Evolutionary conservation across 2,329 filamentous ascomycete genomes (phyloP), one percentile per base, ranked within the genome.

Genomic region (Trichoderma simmonsii): DNA sequence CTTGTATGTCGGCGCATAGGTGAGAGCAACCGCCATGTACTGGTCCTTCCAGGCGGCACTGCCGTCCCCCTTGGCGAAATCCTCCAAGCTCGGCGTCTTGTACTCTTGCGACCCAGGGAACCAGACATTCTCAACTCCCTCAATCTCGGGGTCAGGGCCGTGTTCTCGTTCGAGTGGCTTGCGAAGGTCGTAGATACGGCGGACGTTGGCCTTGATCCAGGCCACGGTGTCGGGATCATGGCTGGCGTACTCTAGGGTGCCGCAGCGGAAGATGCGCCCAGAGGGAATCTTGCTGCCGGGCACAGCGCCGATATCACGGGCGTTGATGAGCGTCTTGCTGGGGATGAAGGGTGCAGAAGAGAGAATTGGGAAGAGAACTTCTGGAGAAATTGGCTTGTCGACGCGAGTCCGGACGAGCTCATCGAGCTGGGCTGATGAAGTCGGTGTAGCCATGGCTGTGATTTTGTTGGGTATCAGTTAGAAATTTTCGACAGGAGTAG

Each of bases 111-210:
- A 72, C 74, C 78, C 80, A 15, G 78, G 75, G 36, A 82, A 76
- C 84, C 85, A 89, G 1, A 85, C 80, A 68, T 81, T 84, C 72
- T 85, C 81, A n/a, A 86, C 79, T 3, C 84, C 84, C 0, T 78
- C 74, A n/a, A 86, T 74, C 1, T 73, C 76, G 4, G 86, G 86
- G 73, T 86, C 85, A 0, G 85, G 85, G n/a, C 76, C 77, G 3
- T 70, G 59, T 12, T 73, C 76, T 66, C 84, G 83, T 79, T 89
- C 87, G 36, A 75, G 73, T 9, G 79, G 78, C 56, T 83, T 84
- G 56, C 87, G 83, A 71, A 89, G 79, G 77, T 89, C 87, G 75
- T 88, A 88, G 65, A 89, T 75, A 71, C 81, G 82, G 72, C 79
- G 80, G 60, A 88, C 78, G 61, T 81, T 78, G 21, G 75, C 75